phyloP scores from a whole-genome alignment of 129 eudicot species.

The Escallonia herrerae region DNA sequence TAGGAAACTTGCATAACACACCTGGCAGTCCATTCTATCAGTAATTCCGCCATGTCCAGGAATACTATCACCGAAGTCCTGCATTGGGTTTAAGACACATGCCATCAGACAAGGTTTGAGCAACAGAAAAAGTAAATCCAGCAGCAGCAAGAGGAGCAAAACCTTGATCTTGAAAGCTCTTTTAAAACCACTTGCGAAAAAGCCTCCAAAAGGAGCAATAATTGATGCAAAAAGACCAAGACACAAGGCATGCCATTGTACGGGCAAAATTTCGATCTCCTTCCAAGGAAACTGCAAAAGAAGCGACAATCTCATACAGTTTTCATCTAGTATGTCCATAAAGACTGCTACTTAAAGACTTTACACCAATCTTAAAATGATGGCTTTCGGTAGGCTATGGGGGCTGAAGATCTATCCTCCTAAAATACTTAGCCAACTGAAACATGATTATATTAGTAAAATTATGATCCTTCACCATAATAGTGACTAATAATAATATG shows the following conservation, averaged over 20 bases:
- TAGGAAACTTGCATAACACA: slow-evolving; percentile 10
- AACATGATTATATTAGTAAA: no score
- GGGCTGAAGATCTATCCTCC: neutral
- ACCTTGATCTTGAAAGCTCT: slow-evolving; percentile 96
- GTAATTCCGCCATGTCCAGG: slow-evolving; percentile 99
- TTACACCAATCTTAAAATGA: neutral
- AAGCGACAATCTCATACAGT: neutral
- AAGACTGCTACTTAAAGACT: neutral
- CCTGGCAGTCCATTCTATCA: slow-evolving; percentile 99
- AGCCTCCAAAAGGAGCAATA: slow-evolving; percentile 98
- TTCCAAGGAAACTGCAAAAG: slow-evolving; percentile 83
- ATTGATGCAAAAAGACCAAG: slow-evolving; percentile 95
- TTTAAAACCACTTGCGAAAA: slow-evolving; percentile 95
- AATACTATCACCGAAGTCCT: slow-evolving; percentile 99
- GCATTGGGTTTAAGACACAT: slow-evolving; percentile 9
- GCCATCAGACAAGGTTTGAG: slow-evolving; percentile 1
- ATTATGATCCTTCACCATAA: no score
- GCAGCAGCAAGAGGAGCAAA: neutral
- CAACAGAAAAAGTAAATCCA: slow-evolving; percentile 1
- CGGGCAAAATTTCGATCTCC: slow-evolving; percentile 72
- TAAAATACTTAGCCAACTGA: no score
- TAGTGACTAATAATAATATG: no score
- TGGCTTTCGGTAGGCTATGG: neutral
- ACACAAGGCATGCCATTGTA: slow-evolving; percentile 90
- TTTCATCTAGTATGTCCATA: neutral